Conservation (phyloP, 495 filamentous ascomycete genomes). For the Lasiosphaeris hirsuta region DNA sequence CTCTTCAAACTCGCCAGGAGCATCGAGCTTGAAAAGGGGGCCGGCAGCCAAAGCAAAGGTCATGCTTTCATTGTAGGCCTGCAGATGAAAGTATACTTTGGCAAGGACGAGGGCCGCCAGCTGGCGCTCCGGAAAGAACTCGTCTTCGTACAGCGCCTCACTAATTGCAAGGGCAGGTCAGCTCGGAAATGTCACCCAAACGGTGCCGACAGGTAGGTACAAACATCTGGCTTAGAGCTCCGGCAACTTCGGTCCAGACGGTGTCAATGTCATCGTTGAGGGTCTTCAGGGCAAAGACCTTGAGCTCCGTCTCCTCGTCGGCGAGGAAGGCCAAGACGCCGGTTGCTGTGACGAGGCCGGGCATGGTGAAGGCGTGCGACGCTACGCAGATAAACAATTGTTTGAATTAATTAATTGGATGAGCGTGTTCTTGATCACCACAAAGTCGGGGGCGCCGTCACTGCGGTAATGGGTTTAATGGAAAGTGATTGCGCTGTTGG, state of each 20-base stretch:
- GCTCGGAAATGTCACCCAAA: constrained; percentile 17
- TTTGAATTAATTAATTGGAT: not conserved
- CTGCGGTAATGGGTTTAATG: constrained; percentile 7
- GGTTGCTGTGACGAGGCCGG: constrained; percentile 87
- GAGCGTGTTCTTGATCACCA: not conserved
- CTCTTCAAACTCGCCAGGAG: constrained; percentile 94
- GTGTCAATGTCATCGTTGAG: constrained; percentile 94
- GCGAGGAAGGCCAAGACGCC: constrained; percentile 94
- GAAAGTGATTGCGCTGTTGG: constrained; percentile 5
- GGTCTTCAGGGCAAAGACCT: constrained; percentile 88
- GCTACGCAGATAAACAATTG: not conserved
- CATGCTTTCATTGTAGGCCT: constrained; percentile 99
- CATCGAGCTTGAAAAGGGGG: constrained; percentile 89
- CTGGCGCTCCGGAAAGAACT: constrained; percentile 87
- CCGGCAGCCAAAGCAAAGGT: constrained; percentile 93
- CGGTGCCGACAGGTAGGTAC: constrained; percentile 31
- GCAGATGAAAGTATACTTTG: constrained; percentile 98
- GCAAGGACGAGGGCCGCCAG: constrained; percentile 91
- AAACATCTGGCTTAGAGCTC: constrained; percentile 88
- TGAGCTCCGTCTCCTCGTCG: constrained; percentile 88
- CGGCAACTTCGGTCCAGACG: constrained; percentile 95
- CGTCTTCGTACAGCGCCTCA: constrained; percentile 96
- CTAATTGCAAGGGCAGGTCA: constrained; percentile 41
- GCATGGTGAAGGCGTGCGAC: constrained; percentile 54
- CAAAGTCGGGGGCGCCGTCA: not conserved